These are phyloP conservation scores for Pichia cactophila DNA, from an alignment of 1,139 yeast species.

Conservation along the genomic window DNA sequence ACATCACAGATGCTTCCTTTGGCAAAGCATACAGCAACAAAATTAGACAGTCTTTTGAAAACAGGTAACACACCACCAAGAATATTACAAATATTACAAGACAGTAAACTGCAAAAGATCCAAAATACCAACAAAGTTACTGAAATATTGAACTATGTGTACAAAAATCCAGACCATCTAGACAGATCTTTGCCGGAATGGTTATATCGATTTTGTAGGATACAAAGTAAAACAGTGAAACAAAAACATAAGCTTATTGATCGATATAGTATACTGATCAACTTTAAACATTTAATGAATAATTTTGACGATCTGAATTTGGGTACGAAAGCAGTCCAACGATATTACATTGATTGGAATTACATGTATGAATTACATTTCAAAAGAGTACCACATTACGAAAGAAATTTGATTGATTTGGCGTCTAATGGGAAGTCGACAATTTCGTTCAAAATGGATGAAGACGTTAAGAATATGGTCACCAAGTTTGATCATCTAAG, in stretches of 20 bases:
- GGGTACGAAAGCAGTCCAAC: neutral
- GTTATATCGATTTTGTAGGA: neutral
- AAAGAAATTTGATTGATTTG: neutral
- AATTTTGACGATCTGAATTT: neutral
- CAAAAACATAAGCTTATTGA: neutral
- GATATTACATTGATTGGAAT: neutral
- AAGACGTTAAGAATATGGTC: neutral
- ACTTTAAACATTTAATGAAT: neutral
- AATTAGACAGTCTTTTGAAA: neutral
- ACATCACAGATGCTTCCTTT: neutral
- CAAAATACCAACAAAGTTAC: constrained; percentile 5
- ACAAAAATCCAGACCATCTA: neutral
- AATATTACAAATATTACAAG: neutral
- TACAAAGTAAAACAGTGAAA: neutral
- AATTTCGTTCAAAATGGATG: neutral
- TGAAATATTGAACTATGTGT: constrained; percentile 1
- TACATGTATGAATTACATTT: neutral
- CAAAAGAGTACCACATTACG: neutral
- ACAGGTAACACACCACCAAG: neutral
- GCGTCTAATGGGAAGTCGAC: neutral
- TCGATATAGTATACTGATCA: neutral
- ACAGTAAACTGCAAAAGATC: no score
- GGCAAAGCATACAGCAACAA: neutral
- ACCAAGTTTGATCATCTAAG: constrained; percentile 8
- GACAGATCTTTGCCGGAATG: neutral